Base-by-base conservation (phyloP, 306 rosid genomes). In the Rosa persica region DNA sequence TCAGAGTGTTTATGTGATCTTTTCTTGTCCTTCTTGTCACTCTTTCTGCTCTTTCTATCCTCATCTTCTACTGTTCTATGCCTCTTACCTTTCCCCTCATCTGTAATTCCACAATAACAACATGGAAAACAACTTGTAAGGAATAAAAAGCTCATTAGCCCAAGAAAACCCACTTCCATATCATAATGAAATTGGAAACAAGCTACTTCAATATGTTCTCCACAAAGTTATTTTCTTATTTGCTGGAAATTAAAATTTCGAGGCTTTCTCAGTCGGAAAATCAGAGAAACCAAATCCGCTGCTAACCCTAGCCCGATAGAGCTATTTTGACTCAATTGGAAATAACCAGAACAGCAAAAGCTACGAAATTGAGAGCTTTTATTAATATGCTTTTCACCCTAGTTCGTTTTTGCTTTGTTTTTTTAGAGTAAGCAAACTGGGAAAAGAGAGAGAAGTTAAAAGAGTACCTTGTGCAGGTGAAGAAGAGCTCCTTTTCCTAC, bases 31-130 rank as follows among this genome's bases (percentile, higher is more conserved):
- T 83, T 87, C 90, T 80, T 89, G 67, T 85, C 95, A 75, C 83
- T 86, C 85, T 80, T 90, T 57, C 91, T 74, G 46, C 77, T 62
- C 85, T 86, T 92, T 84, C 78, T 87, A 30, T 84, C 93, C 25
- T 79, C 92, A 80, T 84, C 90, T 62, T 90, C 97, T 34, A 57
- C 87, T 2, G 78, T 75, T 83, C 92, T 89, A 30, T 23, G 84
- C 84, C 94, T 91, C 96, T 95, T 95, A 75, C 80, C 82, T 78
- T 77, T 86, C 70, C 86, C 88, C 76, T 86, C 96, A 74, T 84
- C 99, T 95, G 86, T 70, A 27, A 42, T 77, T 83, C 47, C 75
- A 54, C 78, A 65, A 74, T 39, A 76, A 15, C 23, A 69, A 49
- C 34, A 71, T 3, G 44, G 54, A 61, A 8, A 16, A 54, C 23